Evolutionary conservation across 2,329 filamentous ascomycete genomes (phyloP), one percentile per base, ranked within the genome.

Genomic region (Fusarium brachygibbosum): DNA sequence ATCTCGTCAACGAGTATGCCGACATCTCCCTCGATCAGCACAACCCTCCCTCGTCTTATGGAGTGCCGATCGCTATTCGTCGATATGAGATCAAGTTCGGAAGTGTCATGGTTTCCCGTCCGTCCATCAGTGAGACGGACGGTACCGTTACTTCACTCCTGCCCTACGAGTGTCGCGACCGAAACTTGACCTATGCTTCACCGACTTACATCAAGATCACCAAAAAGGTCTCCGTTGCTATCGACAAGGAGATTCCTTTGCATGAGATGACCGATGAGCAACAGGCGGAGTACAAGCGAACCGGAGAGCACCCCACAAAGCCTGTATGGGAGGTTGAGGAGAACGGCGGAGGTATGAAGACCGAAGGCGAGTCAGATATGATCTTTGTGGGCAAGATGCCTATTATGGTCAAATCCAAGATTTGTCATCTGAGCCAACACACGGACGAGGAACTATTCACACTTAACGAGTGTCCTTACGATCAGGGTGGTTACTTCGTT

Each of bases 401-500:
- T 4, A 94, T 98, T 77, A 99, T 99, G 96, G 87, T 99, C 74
- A 97, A 98, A 83, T 98, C 94, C 31, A 93, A 95, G 80, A 96
- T 97, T 74, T 99, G 96, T 80, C 93, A 97, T 70, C 82, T 99
- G 72, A 92, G 92, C 72, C 90, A 91, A 71, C 88, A 97, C 77
- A 88, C 89, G 49, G 95, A 98, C 70, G 91, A 96, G 54, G 91
- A 93, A 50, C 86, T 99, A 3, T 98, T 97, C 78, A 86, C 92
- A 46, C 90, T 97, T 80, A 97, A 97, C 77, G 96, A 99, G 81
- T 99, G 96, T 73, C 96, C 96, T 1, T 99, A 98, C 79, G 96
- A 99, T 76, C 96, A 98, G 77, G 96, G 96, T 72, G 96, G 96
- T 71, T 99, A 99, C 81, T 99, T 99, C 77, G 93, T 99, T 75